A percentile compares a stretch with the other conserved stretches of the same genome.
phyloP scores from a whole-genome alignment of 2,329 filamentous ascomycete genomes.

The Talaromyces sp. region DNA sequence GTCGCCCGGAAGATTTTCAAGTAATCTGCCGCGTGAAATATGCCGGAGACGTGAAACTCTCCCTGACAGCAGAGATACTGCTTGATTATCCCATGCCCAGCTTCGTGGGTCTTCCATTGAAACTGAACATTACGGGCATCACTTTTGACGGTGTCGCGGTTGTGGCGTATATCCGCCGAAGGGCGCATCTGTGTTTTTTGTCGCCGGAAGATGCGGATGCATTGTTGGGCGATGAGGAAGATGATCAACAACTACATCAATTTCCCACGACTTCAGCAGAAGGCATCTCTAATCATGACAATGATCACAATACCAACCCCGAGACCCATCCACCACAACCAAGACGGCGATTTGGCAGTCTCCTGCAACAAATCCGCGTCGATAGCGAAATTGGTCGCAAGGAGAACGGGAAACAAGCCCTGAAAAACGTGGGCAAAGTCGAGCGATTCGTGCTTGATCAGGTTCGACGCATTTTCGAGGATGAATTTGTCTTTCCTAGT shows the following conservation, averaged over 20 bases:
- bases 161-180: conserved; percentile 81
- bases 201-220: conserved; percentile 86
- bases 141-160: conserved; percentile 95
- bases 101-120: conserved; percentile 92
- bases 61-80: conserved; percentile 89
- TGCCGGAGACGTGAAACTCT: conserved; percentile 78
- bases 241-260: conserved; percentile 25
- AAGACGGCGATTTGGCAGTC: conserved; percentile 44
- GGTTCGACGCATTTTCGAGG: conserved; percentile 94
- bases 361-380: conserved; percentile 89
- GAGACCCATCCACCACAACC: conserved; percentile 26
- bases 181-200: conserved; percentile 90
- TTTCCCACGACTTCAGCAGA: conserved; percentile 21
- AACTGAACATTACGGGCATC: conserved; percentile 89
- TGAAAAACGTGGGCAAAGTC: conserved; percentile 98
- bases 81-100: conserved; percentile 98
- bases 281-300: not conserved
- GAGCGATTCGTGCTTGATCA: conserved; percentile 96
- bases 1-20: conserved; percentile 80
- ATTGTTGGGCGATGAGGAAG: conserved; percentile 54
- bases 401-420: conserved; percentile 84
- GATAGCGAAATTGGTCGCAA: conserved; percentile 96
- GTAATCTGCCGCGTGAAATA: conserved; percentile 90
- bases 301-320: not conserved
- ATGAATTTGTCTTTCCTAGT: conserved; percentile 97